phyloP scores from a whole-genome alignment of 2,329 filamentous ascomycete species.

The Annulohypoxylon truncatum region DNA sequence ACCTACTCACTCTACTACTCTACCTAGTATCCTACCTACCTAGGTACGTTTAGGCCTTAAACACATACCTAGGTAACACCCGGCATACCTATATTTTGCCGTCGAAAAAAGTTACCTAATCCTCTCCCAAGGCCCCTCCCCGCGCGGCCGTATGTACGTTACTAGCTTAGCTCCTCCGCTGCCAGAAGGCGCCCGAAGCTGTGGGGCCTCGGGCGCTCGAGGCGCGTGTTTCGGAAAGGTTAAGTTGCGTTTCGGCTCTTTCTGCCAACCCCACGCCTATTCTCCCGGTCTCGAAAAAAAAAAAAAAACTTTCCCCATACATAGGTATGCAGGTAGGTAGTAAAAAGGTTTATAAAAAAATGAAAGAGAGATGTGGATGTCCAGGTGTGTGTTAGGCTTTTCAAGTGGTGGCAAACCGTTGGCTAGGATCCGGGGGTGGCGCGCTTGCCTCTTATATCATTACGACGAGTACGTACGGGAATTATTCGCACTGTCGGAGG shows the following conservation, averaged over 20 bases:
- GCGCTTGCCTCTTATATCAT: neutral
- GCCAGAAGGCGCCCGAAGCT: neutral
- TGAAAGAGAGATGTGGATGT: neutral
- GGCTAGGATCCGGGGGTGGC: neutral
- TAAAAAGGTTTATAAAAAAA: too few species aligned
- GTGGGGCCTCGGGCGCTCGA: neutral
- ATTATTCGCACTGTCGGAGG: neutral
- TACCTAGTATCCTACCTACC: neutral
- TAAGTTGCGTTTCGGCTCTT: neutral
- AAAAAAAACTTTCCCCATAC: too few species aligned
- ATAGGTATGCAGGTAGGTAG: too few species aligned
- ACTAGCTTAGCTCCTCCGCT: neutral
- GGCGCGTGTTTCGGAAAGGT: constrained; percentile 19
- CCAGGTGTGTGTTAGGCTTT: neutral
- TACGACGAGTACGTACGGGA: too few species aligned
- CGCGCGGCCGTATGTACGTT: neutral
- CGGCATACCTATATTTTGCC: too few species aligned
- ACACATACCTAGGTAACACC: too few species aligned
- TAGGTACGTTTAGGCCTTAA: too few species aligned
- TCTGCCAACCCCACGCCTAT: constrained; percentile 2
- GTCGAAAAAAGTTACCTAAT: constrained; percentile 9
- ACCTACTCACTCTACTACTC: neutral
- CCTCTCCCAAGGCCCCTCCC: neutral
- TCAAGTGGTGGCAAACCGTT: neutral
- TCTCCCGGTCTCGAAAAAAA: neutral